Evolutionary conservation across 129 eudicot genomes (phyloP).

Genomic region (Centrapalus pauciflorus): DNA sequence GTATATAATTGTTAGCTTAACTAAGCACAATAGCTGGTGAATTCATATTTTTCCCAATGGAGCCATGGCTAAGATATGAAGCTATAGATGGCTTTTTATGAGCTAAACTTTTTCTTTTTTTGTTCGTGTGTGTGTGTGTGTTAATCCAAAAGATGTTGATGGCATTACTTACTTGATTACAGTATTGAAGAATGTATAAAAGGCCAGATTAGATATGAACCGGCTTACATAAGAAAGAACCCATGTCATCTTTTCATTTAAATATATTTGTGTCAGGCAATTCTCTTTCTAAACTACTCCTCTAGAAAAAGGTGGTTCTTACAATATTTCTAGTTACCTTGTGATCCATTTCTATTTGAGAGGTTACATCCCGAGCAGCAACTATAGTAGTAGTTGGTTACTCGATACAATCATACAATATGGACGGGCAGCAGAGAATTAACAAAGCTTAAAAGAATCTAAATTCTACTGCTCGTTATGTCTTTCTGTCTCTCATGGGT

Average conservation of each 20-base stretch:
- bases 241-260: background rate
- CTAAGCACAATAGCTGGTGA: background rate
- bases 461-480: background rate
- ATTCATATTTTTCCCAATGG: background rate
- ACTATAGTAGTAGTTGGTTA: background rate
- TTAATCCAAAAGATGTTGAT: background rate
- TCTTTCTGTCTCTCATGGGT: background rate
- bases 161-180: background rate
- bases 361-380: background rate
- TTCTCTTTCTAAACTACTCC: background rate
- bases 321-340: constrained; percentile 12
- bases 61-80: background rate
- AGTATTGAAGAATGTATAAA: background rate
- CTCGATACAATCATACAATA: background rate
- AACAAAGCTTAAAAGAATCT: background rate
- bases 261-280: background rate
- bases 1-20: background rate
- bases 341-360: background rate
- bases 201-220: background rate
- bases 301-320: constrained; percentile 3
- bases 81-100: background rate
- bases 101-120: background rate
- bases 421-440: background rate
- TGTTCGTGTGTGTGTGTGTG: background rate
- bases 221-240: background rate